Evolutionary conservation across 2,329 filamentous ascomycete genomes (phyloP).

Genomic region (Xylaria sp.): DNA sequence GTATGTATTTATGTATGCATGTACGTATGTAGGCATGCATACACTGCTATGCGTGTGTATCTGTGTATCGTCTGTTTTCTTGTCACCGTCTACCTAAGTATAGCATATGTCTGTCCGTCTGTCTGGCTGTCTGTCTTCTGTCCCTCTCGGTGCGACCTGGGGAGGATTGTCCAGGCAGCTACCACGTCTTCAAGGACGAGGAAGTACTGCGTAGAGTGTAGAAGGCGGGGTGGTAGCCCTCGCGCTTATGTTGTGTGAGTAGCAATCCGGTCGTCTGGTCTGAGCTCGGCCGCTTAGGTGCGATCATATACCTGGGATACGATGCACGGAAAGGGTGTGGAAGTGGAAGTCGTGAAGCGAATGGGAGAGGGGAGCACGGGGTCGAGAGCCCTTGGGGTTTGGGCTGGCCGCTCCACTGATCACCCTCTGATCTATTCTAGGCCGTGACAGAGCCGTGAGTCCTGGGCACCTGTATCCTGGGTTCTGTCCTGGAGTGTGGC

Average conservation of each 20-base stretch:
- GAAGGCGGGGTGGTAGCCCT: neutral
- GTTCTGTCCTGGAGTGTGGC: slow-evolving; percentile 1
- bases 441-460: slow-evolving; percentile 5
- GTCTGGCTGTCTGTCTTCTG: too few species aligned
- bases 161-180: slow-evolving; percentile 2
- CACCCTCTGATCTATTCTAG: slow-evolving; percentile 32
- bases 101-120: neutral
- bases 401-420: slow-evolving; percentile 31
- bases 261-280: slow-evolving; percentile 5
- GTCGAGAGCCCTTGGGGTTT: slow-evolving; percentile 13
- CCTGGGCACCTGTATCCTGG: slow-evolving; percentile 7
- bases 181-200: neutral
- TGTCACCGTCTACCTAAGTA: neutral
- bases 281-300: slow-evolving; percentile 11
- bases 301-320: neutral
- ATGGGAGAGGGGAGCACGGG: neutral
- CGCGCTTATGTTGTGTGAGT: neutral
- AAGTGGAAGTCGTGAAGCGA: slow-evolving; percentile 6
- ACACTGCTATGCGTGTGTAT: neutral
- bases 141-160: slow-evolving; percentile 7
- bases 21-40: neutral
- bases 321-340: too few species aligned
- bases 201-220: neutral
- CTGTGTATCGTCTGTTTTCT: slow-evolving; percentile 13
- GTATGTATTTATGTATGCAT: neutral